Base-by-base conservation (phyloP, 306 rosid genomes). In the Delonix regia region DNA sequence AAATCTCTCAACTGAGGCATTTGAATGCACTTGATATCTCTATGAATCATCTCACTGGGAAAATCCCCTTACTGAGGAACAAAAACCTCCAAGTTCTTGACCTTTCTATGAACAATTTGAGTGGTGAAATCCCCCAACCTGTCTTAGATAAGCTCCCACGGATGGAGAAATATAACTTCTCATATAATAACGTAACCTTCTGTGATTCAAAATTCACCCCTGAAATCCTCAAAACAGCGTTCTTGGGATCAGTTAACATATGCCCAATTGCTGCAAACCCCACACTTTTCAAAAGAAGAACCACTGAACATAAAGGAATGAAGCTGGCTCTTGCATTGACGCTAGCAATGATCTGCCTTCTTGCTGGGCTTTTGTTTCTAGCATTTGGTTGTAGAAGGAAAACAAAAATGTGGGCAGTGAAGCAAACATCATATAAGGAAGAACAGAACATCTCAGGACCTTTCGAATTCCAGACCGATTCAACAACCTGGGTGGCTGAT, bases 401-500 rank as follows among this genome's bases (percentile, higher is more conserved):
- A 86, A 82, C 81, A 41, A 89, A 89, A 78, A 79, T 60, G 85
- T 93, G 99, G 99, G 89, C 77, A 52, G 93, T 88, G 18, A 96
- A 96, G 82, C 99, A 90, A 80, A 1, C 73, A 66, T 89, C 97
- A 12, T 86, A 75, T 86, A 96, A 83, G 83, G 99, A 95, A 82
- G 98, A 96, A 68, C 96, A 89, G 57, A 93, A 79, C 53, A 81
- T 96, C 49, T 96, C 98, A 0, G 99, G 98, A 24, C 99, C 98
- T 63, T 96, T 96, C 34, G 93, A 97, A 11, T 96, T 96, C 88
- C 91, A 88, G 60, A 96, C 99, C 4, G 99, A 96, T 83, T 93
- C 98, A 14, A 93, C 99, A 48, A 91, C 97, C 33, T 96, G 98
- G 99, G 97, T 93, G 83, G 99, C 99, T 61, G 99, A 96, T 89